phyloP scores from a whole-genome alignment of 768 basidiomycete species.

The Podaxis rugospora region DNA sequence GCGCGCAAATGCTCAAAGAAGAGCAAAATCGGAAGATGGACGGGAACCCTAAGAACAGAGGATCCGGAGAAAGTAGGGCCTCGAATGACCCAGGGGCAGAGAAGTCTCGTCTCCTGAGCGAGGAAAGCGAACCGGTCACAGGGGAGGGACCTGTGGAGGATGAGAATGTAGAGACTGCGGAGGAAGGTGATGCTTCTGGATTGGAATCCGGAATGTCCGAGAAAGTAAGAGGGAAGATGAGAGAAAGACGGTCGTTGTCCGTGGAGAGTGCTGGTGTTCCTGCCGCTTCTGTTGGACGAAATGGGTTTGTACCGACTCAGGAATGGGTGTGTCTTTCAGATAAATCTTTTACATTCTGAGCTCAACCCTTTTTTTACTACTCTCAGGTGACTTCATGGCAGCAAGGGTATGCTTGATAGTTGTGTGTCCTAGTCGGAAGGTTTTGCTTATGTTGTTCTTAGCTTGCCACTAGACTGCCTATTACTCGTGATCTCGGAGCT shows the following conservation, averaged over 20 bases:
- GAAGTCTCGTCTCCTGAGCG: conserved; percentile 62
- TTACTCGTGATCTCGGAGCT: conserved; percentile 88
- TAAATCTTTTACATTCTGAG: neutral
- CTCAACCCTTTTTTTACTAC: neutral
- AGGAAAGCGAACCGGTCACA: conserved; percentile 29
- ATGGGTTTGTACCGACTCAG: conserved; percentile 93
- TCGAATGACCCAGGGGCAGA: conserved; percentile 47
- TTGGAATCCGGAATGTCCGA: conserved; percentile 46
- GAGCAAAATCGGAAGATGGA: conserved; percentile 42
- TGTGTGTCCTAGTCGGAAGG: conserved; percentile 2
- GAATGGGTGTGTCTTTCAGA: conserved; percentile 76
- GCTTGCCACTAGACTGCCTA: conserved; percentile 84
- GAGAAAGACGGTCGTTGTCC: conserved; percentile 58
- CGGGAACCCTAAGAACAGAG: conserved; percentile 37
- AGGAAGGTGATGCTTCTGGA: conserved; percentile 6
- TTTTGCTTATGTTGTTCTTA: conserved; percentile 24
- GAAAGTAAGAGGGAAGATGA: conserved; percentile 91
- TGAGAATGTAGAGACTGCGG: conserved; percentile 7
- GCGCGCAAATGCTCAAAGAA: conserved; percentile 67
- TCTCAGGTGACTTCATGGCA: conserved; percentile 90
- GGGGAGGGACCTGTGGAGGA: conserved; percentile 17
- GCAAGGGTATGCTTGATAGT: conserved; percentile 62
- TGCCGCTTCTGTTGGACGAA: conserved; percentile 76
- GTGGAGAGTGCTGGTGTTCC: conserved; percentile 20
- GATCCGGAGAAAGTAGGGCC: conserved; percentile 28